Base-by-base conservation (phyloP, 2,329 filamentous ascomycete genomes). In the Aspergillus jensenii region DNA sequence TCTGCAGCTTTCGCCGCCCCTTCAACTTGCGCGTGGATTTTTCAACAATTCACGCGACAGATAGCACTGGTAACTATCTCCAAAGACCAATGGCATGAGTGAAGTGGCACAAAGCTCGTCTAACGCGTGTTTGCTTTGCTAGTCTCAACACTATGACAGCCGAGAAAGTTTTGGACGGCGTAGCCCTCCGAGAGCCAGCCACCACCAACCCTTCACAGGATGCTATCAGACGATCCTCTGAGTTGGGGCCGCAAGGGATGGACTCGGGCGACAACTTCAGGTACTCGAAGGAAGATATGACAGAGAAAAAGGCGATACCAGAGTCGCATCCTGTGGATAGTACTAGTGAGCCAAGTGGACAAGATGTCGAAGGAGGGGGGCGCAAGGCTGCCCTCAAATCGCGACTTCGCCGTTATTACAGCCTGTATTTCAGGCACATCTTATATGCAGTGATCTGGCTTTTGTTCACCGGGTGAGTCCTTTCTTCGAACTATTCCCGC, bases 401-500 rank as follows among this genome's bases (percentile, higher is more conserved):
- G 21, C 39, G 40, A 15, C 25, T 25, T 55, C 68, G 63, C 6
- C 70, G 67, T 9, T 59, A 63, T 39, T 48, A 43, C 19, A 43
- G 52, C 43, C 54, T 43, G 14, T 58, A 62, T 40, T 23, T 58
- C 17, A 72, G 69, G 52, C 69, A 74, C 69, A 62, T 80, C 45
- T 69, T 78, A 46, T 83, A 85, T 70, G 60, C 80, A 35, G 67
- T 73, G 46, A 74, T 81, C 53, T 82, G 74, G 75, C 60, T 78
- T 19, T 59, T 83, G 54, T 83, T 84, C 67, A 84, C 82, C 52
- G 81, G 81, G 81, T 84, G 73, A 73, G 78, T 75, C 52, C 49
- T 55, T 40, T 49, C 33, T 57, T 59, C 53, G 33, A 48, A 49
- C 51, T 46, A 15, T 47, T 31, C 23, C 23, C 35, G 33, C 51